phyloP scores from a whole-genome alignment of 148 eudicot genomes.

The Fagopyrum tataricum region DNA sequence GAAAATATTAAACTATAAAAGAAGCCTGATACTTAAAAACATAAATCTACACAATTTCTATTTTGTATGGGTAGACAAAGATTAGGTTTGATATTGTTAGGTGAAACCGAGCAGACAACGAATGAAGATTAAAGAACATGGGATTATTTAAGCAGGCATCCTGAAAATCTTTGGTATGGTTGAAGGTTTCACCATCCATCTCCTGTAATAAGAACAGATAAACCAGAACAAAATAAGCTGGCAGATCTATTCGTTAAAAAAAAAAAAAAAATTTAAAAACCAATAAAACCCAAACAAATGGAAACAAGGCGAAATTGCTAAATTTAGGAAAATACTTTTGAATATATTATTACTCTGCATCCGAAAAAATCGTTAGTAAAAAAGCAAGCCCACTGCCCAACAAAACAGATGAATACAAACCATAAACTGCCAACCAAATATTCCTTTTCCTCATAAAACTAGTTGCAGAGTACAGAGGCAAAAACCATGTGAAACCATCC shows the following conservation, averaged over 20 bases:
- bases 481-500: constrained; percentile 4
- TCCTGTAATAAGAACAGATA: background rate
- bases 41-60: too few species aligned
- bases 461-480: background rate
- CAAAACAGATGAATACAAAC: constrained; percentile 2
- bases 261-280: too few species aligned
- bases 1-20: too few species aligned
- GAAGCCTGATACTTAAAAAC: too few species aligned
- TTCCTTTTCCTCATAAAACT: constrained; percentile 1
- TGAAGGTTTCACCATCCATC: background rate
- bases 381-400: background rate
- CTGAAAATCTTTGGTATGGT: too few species aligned
- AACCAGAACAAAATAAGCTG: background rate
- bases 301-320: too few species aligned
- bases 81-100: too few species aligned
- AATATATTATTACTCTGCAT: too few species aligned
- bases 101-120: background rate
- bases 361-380: background rate
- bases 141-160: background rate
- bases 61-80: too few species aligned
- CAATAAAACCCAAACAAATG: too few species aligned
- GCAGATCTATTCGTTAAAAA: constrained; percentile 4
- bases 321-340: too few species aligned
- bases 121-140: background rate
- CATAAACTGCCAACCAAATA: constrained; percentile 1